phyloP scores from a whole-genome alignment of 352 stramenopile species.

The Pythium periplocum region DNA sequence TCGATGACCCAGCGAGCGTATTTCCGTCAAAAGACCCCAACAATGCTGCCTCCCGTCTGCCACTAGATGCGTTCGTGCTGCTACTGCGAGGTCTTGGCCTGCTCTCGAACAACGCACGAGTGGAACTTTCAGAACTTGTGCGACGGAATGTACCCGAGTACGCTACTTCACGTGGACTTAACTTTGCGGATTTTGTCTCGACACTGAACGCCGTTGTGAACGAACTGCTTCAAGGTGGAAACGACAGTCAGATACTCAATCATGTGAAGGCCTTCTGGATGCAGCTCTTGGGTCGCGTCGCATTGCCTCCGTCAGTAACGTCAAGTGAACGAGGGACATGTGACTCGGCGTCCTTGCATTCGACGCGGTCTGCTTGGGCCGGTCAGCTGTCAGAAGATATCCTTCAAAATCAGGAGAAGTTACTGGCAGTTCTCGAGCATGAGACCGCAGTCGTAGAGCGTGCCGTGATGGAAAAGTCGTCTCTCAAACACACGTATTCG shows the following conservation, averaged over 20 bases:
- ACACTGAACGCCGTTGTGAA: constrained; percentile 38
- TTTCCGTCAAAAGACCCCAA: no score
- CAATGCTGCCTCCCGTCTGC: no score
- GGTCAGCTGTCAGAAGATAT: constrained; percentile 73
- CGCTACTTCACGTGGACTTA: constrained; percentile 33
- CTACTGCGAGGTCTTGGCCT: no score
- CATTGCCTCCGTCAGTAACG: no score
- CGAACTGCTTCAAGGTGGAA: constrained; percentile 25
- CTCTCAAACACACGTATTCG: constrained; percentile 62
- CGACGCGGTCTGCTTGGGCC: constrained; percentile 31
- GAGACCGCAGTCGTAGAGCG: constrained; percentile 73
- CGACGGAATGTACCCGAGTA: constrained; percentile 32
- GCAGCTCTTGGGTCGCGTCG: constrained; percentile 30
- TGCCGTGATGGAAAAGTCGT: constrained; percentile 76
- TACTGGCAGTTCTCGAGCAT: constrained; percentile 70
- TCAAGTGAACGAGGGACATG: not conserved
- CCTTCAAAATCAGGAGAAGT: constrained; percentile 75
- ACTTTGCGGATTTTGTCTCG: constrained; percentile 54
- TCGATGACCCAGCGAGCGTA: no score
- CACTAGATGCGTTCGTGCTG: no score
- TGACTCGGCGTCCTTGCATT: constrained; percentile 7
- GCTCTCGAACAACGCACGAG: not conserved
- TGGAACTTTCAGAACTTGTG: constrained; percentile 21
- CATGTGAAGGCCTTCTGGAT: constrained; percentile 45
- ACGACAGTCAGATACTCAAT: not conserved